Evolutionary conservation across 495 filamentous ascomycete genomes (phyloP).

Genomic region (Acidomyces sp.): DNA sequence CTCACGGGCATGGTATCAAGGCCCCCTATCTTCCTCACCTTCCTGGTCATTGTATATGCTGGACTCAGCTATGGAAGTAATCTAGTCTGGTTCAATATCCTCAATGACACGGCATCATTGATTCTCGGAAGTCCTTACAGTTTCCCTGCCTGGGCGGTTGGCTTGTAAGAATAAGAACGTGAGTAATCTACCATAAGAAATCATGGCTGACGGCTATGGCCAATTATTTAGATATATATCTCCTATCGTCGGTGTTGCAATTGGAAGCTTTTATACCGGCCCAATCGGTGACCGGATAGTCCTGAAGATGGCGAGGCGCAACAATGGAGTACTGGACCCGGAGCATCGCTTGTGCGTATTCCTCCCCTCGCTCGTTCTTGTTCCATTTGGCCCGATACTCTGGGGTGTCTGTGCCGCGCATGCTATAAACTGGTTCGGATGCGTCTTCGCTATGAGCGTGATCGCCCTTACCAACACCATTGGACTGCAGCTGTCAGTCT

Average conservation of each 20-base stretch:
- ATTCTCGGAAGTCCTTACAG: constrained; percentile 47
- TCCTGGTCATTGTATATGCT: constrained; percentile 53
- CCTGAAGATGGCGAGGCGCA: constrained; percentile 44
- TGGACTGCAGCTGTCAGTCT: constrained; percentile 46
- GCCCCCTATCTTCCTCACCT: constrained; percentile 35
- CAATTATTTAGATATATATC: too few relatives aligned
- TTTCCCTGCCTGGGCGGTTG: constrained; percentile 46
- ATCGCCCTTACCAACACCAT: constrained; percentile 44
- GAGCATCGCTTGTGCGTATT: constrained; percentile 55
- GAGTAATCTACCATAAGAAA: too few relatives aligned
- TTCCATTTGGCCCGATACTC: constrained; percentile 45
- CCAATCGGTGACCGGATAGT: constrained; percentile 47
- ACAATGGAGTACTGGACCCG: constrained; percentile 48
- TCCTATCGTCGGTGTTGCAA: constrained; percentile 41
- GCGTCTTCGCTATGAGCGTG: constrained; percentile 49
- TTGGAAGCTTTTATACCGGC: constrained; percentile 37
- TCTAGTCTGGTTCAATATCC: constrained; percentile 53
- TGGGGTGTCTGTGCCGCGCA: constrained; percentile 58
- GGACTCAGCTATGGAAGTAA: constrained; percentile 54
- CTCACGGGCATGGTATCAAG: constrained; percentile 41
- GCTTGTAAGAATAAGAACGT: too few relatives aligned
- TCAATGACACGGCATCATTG: constrained; percentile 51
- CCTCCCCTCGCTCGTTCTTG: constrained; percentile 35
- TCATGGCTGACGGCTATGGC: too few relatives aligned
- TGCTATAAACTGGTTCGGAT: constrained; percentile 33